Conservation (phyloP, 805 yeast genomes). For the Spathaspora sp. region DNA sequence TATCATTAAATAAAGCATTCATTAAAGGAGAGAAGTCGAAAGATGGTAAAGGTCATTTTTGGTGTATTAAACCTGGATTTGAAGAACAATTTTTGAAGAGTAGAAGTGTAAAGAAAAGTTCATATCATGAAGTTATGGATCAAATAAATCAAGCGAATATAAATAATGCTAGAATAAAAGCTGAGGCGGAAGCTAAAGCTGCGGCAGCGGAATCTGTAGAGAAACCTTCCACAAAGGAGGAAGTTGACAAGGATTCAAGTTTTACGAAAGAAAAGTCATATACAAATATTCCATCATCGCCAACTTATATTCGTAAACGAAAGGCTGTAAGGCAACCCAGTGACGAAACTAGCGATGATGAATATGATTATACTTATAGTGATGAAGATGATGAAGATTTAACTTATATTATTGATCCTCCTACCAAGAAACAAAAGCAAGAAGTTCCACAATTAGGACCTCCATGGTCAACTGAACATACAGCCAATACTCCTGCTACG, state of each 20-base stretch:
- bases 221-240: neutral
- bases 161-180: slow-evolving; percentile 7
- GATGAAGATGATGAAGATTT: slow-evolving; percentile 15
- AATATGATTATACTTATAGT: slow-evolving; percentile 12
- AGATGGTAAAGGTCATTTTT: slow-evolving; percentile 88
- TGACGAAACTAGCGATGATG: neutral
- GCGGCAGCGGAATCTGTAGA: slow-evolving; percentile 1
- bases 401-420: slow-evolving; percentile 11
- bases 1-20: slow-evolving; percentile 90
- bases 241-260: slow-evolving; percentile 1
- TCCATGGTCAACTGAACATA: slow-evolving; percentile 2
- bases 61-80: slow-evolving; percentile 84
- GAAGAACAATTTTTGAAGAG: slow-evolving; percentile 77
- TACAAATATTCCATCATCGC: slow-evolving; percentile 29
- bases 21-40: slow-evolving; percentile 86
- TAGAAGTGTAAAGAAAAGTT: slow-evolving; percentile 45
- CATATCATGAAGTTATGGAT: slow-evolving; percentile 42
- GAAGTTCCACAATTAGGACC: slow-evolving; percentile 1
- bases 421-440: slow-evolving; percentile 13
- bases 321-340: slow-evolving; percentile 5
- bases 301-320: slow-evolving; percentile 12
- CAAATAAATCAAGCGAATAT: slow-evolving; percentile 22
- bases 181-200: slow-evolving; percentile 6
- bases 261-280: slow-evolving; percentile 10
- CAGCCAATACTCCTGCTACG: neutral